A percentile compares a stretch with the other conserved stretches of the same genome.
These are phyloP conservation scores for Dothideomycetes sp. DNA, from an alignment of 2,329 filamentous ascomycete species.

Conservation along the genomic window DNA sequence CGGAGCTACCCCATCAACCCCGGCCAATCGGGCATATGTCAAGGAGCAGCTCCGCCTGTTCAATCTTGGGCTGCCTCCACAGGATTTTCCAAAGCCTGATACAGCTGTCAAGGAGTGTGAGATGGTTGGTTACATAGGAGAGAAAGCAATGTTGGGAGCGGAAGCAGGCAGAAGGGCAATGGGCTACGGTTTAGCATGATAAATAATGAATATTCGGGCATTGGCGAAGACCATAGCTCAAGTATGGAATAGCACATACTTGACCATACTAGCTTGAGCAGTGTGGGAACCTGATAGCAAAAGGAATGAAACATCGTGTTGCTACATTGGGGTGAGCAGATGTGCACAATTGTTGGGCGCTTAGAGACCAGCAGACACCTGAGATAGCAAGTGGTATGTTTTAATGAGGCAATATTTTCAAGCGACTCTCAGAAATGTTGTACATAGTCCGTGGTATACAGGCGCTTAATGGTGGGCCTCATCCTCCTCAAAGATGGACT, in stretches of 20 bases:
- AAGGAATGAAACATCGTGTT: too few relatives aligned
- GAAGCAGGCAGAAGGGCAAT: not conserved
- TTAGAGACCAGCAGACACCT: too few relatives aligned
- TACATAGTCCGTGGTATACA: constrained; percentile 30
- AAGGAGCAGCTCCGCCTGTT: not conserved
- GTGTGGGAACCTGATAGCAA: too few relatives aligned
- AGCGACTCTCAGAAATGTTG: constrained; percentile 6
- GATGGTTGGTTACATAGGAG: not conserved
- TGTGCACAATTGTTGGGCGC: too few relatives aligned
- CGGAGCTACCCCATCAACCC: not conserved
- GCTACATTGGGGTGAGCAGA: too few relatives aligned
- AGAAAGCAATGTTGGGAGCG: not conserved
- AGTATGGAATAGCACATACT: too few relatives aligned
- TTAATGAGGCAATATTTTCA: too few relatives aligned
- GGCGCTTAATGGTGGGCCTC: constrained; percentile 9
- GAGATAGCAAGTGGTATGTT: too few relatives aligned
- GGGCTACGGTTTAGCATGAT: not conserved
- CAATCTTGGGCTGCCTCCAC: not conserved
- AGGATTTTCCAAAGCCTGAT: not conserved
- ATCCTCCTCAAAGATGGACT: constrained; percentile 10
- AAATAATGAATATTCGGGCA: too few relatives aligned
- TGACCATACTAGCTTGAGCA: not conserved
- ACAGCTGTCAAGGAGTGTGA: not conserved
- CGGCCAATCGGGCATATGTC: not conserved
- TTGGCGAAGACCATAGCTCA: too few relatives aligned